Conservation (phyloP, 805 yeast species). For the Phaffomyces antillensis region DNA sequence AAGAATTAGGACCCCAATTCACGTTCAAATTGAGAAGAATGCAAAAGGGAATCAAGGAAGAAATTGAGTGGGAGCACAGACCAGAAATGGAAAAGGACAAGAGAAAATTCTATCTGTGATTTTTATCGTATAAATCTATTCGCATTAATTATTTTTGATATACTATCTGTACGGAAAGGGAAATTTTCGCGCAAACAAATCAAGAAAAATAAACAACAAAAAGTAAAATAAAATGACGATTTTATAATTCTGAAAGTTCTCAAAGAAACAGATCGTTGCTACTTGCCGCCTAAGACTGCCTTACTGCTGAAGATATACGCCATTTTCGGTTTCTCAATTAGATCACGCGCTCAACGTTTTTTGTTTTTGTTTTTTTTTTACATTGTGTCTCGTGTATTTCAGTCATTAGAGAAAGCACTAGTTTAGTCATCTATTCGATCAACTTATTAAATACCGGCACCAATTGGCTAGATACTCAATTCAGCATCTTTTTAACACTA, state of each 20-base stretch:
- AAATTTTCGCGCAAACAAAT: conserved; percentile 4
- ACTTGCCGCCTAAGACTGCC: not conserved
- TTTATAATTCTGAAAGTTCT: not conserved
- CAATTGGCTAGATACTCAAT: too few relatives aligned
- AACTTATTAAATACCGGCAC: too few relatives aligned
- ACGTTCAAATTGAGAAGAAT: conserved; percentile 82
- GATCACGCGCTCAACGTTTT: too few relatives aligned
- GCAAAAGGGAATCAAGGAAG: conserved; percentile 88
- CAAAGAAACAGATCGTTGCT: not conserved
- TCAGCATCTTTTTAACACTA: too few relatives aligned
- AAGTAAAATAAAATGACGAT: not conserved
- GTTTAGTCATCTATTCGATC: too few relatives aligned
- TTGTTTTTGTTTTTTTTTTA: too few relatives aligned
- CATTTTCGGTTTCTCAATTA: too few relatives aligned
- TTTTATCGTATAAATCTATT: not conserved
- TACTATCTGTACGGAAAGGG: not conserved
- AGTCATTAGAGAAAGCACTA: too few relatives aligned
- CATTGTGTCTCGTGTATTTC: too few relatives aligned
- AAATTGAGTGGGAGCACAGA: conserved; percentile 93
- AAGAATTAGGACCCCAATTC: conserved; percentile 95
- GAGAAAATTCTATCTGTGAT: conserved; percentile 76
- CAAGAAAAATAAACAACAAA: not conserved
- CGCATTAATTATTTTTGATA: not conserved
- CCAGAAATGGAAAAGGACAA: conserved; percentile 96
- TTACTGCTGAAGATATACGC: too few relatives aligned